Evolutionary conservation across 2,329 filamentous ascomycete genomes (phyloP), one percentile per base, ranked within the genome.

Genomic region (Aspergillus tanneri): DNA sequence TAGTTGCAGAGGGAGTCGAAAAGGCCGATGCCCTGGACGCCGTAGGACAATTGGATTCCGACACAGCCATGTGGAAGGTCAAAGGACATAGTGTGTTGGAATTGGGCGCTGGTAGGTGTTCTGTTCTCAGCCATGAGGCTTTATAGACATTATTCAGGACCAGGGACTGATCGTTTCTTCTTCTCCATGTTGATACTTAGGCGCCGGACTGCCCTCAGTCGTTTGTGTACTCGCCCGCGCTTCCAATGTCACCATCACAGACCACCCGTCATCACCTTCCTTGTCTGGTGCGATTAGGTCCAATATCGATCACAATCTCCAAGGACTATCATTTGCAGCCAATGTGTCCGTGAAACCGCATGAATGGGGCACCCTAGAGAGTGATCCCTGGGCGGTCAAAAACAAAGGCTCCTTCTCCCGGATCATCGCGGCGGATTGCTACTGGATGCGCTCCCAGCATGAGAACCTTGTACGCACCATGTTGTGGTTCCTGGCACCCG

Each of bases 341-440:
- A 22, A 46, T 5, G 47, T 76, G 12, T 53, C 59, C 0, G 68
- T 80, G n/a, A 56, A 77, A 36, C 75, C 77, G 5, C 81, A 83
- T 49, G 66, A 72, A 64, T 84, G 80, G 80, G 79, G 80, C 19
- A 68, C 72, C 1, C 58, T 76, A 2, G 53, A 58, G 2, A 66
- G 70, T 9, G 59, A 65, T 12, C 34, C 64, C 3, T 80, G 81
- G 51, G 59, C 71, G 1, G 40, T 50, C 2, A 41, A 54, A 4
- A 54, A 69, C 47, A 67, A 67, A 10, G 68, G 69, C 7, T 48
- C 55, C 4, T 84, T 77, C 59, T 76, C 74, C 1, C 75, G 78
- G 16, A 77, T 84, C 42, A 70, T 84, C 9, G 78, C 80, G 1
- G 80, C 81, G 43, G 82, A 84, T 57, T 84, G 80, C 65, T 74